Evolutionary conservation across 441 rosid genomes (phyloP).

Genomic region (Manihot esculenta): DNA sequence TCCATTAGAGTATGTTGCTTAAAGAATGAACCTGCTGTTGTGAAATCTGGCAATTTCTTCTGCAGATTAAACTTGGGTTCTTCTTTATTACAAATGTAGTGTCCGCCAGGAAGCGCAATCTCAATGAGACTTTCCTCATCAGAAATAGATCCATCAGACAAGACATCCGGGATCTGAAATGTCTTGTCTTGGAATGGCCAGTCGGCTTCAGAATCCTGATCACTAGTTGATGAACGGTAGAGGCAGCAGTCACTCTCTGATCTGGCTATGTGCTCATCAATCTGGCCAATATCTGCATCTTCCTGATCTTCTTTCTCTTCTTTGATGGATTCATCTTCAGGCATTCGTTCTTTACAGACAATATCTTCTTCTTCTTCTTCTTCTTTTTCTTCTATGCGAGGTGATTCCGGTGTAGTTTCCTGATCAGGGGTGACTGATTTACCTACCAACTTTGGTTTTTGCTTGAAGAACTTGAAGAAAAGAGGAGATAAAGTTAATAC

Average conservation of each 20-base stretch:
- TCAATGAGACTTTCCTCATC: slow-evolving; percentile 88
- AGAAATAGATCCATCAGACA: slow-evolving; percentile 65
- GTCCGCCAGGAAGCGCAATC: slow-evolving; percentile 74
- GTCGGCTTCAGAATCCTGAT: slow-evolving; percentile 47
- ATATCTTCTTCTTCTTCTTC: background rate
- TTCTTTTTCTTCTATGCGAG: background rate
- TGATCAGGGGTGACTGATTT: slow-evolving; percentile 6
- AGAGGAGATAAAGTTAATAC: slow-evolving; percentile 38
- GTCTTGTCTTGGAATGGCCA: slow-evolving; percentile 39
- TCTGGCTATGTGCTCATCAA: slow-evolving; percentile 26
- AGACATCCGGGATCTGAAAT: slow-evolving; percentile 41
- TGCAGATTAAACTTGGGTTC: slow-evolving; percentile 23
- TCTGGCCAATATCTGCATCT: background rate
- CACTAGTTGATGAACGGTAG: slow-evolving; percentile 40
- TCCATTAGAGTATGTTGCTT: slow-evolving; percentile 46
- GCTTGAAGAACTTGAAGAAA: slow-evolving; percentile 38
- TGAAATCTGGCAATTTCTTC: slow-evolving; percentile 37
- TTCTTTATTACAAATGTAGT: slow-evolving; percentile 39
- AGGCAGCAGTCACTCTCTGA: slow-evolving; percentile 38
- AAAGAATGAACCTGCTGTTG: slow-evolving; percentile 24
- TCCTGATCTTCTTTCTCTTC: slow-evolving; percentile 5
- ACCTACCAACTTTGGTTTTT: slow-evolving; percentile 18
- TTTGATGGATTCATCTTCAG: slow-evolving; percentile 9
- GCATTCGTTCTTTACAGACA: slow-evolving; percentile 5
- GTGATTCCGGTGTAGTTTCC: background rate